A percentile compares a stretch with the other conserved stretches of the same genome.
Conservation (phyloP, 1,284 basidiomycete genomes). For the Termitomyces sp. region DNA sequence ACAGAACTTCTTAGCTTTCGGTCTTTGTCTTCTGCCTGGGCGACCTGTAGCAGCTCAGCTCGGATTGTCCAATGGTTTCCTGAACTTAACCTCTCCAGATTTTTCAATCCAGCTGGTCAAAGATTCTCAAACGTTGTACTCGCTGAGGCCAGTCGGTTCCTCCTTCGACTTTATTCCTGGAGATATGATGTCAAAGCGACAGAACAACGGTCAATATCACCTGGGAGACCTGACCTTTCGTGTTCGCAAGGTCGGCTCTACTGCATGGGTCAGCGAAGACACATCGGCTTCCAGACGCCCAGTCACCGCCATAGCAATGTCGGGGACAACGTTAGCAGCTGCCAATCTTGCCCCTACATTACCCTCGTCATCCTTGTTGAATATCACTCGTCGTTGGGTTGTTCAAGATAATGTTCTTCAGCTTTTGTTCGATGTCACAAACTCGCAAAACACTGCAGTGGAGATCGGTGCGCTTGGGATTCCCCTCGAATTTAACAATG, state of each 20-base stretch:
- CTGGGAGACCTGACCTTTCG: slow-evolving; percentile 55
- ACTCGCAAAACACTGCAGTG: slow-evolving; percentile 41
- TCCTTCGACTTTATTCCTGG: slow-evolving; percentile 50
- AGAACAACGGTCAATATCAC: slow-evolving; percentile 49
- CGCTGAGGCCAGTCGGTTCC: slow-evolving; percentile 35
- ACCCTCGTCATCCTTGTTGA: slow-evolving; percentile 40
- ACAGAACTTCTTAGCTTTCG: slow-evolving; percentile 4
- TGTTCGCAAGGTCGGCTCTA: slow-evolving; percentile 41
- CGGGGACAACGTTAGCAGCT: slow-evolving; percentile 43
- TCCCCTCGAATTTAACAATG: slow-evolving; percentile 56
- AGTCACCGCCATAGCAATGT: slow-evolving; percentile 35
- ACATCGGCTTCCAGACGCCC: slow-evolving; percentile 39
- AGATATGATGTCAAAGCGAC: slow-evolving; percentile 47
- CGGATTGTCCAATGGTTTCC: slow-evolving; percentile 45
- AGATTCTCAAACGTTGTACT: slow-evolving; percentile 56
- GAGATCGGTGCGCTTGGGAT: slow-evolving; percentile 54
- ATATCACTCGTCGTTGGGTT: slow-evolving; percentile 51
- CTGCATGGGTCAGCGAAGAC: slow-evolving; percentile 45
- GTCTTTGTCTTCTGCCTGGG: slow-evolving; percentile 6
- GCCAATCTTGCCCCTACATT: slow-evolving; percentile 48
- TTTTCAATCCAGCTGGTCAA: slow-evolving; percentile 48
- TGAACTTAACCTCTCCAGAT: slow-evolving; percentile 39
- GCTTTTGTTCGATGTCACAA: slow-evolving; percentile 49
- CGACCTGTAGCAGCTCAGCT: slow-evolving; percentile 22
- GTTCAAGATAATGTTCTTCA: slow-evolving; percentile 38